Conservation (phyloP, 2,329 filamentous ascomycete genomes). For the Aspergillus udagawae region DNA sequence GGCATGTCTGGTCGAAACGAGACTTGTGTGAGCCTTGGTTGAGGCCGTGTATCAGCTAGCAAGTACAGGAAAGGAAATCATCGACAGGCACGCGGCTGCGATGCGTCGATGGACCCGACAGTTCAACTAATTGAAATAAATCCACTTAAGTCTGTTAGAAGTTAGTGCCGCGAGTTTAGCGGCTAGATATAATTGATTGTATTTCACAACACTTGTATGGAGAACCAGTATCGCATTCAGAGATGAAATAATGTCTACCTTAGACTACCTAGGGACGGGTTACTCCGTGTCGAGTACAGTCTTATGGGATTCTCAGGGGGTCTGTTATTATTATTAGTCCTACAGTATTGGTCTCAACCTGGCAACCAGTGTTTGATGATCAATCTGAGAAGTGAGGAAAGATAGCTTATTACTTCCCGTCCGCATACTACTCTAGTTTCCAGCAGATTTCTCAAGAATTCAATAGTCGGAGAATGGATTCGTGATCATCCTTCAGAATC, state of each 20-base stretch:
- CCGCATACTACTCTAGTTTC: background rate
- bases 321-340: too few relatives aligned
- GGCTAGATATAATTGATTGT: too few relatives aligned
- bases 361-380: background rate
- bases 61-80: background rate
- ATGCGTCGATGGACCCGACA: background rate
- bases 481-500: background rate
- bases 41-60: background rate
- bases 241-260: background rate
- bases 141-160: background rate
- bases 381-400: background rate
- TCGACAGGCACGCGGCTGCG: background rate
- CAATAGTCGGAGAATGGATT: background rate
- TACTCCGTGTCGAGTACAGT: background rate
- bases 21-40: background rate
- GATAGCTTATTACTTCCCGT: background rate
- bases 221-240: too few relatives aligned
- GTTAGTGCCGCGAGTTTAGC: background rate
- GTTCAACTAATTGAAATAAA: background rate
- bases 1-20: background rate
- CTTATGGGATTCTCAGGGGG: background rate
- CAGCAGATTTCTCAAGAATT: background rate
- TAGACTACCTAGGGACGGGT: background rate
- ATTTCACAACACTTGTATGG: too few relatives aligned
- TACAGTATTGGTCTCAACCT: background rate